Evolutionary conservation across 140 eudicot genomes (phyloP).

Genomic region (Senecio squalidus): DNA sequence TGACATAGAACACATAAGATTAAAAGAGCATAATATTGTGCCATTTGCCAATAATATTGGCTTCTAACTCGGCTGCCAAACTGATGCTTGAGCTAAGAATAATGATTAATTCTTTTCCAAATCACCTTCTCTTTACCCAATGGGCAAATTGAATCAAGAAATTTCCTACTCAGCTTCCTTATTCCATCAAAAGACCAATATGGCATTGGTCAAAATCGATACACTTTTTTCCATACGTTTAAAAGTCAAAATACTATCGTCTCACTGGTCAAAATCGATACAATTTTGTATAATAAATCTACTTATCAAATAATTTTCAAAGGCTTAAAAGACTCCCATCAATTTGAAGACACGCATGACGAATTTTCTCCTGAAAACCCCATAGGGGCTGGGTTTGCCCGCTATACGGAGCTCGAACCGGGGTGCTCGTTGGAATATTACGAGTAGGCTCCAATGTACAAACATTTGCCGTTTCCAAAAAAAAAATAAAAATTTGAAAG

Average conservation of each 20-base stretch:
- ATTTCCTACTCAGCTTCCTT: not conserved
- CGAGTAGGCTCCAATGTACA: no score
- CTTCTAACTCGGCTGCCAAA: not conserved
- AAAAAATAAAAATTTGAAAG: no score
- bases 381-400: no score
- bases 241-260: not conserved
- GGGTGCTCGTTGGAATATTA: no score
- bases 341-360: not conserved
- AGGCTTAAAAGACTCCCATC: not conserved
- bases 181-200: not conserved
- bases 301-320: no score
- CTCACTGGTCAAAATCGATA: not conserved
- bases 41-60: not conserved
- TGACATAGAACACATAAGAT: slow-evolving; percentile 8
- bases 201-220: not conserved
- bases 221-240: not conserved
- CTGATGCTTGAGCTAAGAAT: not conserved
- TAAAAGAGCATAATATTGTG: not conserved
- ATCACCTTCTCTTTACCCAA: not conserved
- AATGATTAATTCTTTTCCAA: not conserved
- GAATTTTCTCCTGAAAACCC: no score
- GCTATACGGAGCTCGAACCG: no score
- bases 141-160: not conserved
- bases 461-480: no score
- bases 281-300: no score